A percentile compares a stretch with the other conserved stretches of the same genome.
Conservation (phyloP, 352 stramenopile species). For the Thalassiosira exigua region DNA sequence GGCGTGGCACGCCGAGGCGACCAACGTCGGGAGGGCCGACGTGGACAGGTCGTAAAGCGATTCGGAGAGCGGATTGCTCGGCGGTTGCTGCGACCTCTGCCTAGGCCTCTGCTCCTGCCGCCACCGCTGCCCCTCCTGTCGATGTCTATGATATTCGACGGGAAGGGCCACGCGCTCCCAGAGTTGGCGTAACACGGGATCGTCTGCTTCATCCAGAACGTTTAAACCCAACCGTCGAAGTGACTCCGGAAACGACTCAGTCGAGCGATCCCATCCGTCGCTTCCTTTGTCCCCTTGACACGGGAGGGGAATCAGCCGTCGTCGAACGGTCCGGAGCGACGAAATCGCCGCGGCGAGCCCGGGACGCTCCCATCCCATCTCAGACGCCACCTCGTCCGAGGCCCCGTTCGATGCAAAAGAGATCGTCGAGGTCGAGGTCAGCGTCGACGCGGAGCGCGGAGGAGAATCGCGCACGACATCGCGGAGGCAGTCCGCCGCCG, state of each 20-base stretch:
- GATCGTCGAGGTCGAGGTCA: not conserved
- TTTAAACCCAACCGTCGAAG: constrained; percentile 13
- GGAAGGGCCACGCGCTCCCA: constrained; percentile 40
- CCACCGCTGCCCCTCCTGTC: too few relatives aligned
- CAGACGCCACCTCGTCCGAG: not conserved
- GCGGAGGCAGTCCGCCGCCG: constrained; percentile 48
- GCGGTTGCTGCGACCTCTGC: too few relatives aligned
- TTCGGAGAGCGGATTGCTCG: constrained; percentile 6
- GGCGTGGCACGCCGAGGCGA: constrained; percentile 51
- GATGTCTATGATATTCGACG: constrained; percentile 52
- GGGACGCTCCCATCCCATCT: constrained; percentile 10
- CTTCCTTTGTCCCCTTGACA: too few relatives aligned
- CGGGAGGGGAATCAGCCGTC: constrained; percentile 32
- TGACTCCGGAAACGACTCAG: constrained; percentile 14
- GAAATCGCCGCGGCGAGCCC: constrained; percentile 43
- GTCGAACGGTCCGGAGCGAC: constrained; percentile 55
- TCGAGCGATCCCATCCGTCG: not conserved
- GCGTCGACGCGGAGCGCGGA: not conserved
- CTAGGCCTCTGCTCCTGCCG: too few relatives aligned
- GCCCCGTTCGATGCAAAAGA: not conserved
- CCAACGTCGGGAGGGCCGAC: constrained; percentile 34
- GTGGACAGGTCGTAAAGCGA: constrained; percentile 27
- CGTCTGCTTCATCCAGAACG: constrained; percentile 10
- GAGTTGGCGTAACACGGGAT: constrained; percentile 12
- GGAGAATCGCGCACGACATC: constrained; percentile 29